phyloP scores from a whole-genome alignment of 192 early-diverging fungal species.

The Allomyces macrogynus region DNA sequence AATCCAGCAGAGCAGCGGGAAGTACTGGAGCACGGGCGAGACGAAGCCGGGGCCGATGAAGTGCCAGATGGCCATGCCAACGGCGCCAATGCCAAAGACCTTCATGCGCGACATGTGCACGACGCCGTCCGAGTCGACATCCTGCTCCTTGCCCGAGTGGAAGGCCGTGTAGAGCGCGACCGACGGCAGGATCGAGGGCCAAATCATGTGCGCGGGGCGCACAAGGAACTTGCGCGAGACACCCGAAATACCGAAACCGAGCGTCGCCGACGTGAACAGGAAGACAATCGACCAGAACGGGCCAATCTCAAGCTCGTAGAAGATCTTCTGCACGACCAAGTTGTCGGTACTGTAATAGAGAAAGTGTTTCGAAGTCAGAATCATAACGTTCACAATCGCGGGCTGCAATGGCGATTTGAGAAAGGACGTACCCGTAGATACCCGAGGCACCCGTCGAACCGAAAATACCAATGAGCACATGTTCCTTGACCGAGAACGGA shows the following conservation, averaged over 20 bases:
- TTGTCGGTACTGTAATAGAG: slow-evolving; percentile 16
- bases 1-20: slow-evolving; percentile 39
- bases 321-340: slow-evolving; percentile 29
- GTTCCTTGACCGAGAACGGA: slow-evolving; percentile 32
- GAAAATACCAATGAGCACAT: slow-evolving; percentile 18
- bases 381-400: no score
- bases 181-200: slow-evolving; percentile 59
- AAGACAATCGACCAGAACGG: slow-evolving; percentile 23
- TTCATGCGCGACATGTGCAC: slow-evolving; percentile 22
- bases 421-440: slow-evolving; percentile 12
- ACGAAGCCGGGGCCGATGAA: slow-evolving; percentile 39
- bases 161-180: slow-evolving; percentile 59
- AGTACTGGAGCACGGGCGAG: slow-evolving; percentile 41
- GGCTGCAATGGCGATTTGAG: no score
- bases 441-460: slow-evolving; percentile 10
- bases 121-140: neutral
- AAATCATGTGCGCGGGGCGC: slow-evolving; percentile 66
- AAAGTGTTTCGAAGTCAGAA: no score
- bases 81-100: slow-evolving; percentile 26
- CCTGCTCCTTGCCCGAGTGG: slow-evolving; percentile 32
- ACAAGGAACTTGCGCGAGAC: slow-evolving; percentile 61
- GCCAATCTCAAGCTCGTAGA: slow-evolving; percentile 28
- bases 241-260: slow-evolving; percentile 50
- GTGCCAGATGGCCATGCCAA: slow-evolving; percentile 25
- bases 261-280: slow-evolving; percentile 44